A percentile compares a stretch with the other conserved stretches of the same genome.
phyloP scores from a whole-genome alignment of 2,329 filamentous ascomycete species.

The Pezicula radicicola region DNA sequence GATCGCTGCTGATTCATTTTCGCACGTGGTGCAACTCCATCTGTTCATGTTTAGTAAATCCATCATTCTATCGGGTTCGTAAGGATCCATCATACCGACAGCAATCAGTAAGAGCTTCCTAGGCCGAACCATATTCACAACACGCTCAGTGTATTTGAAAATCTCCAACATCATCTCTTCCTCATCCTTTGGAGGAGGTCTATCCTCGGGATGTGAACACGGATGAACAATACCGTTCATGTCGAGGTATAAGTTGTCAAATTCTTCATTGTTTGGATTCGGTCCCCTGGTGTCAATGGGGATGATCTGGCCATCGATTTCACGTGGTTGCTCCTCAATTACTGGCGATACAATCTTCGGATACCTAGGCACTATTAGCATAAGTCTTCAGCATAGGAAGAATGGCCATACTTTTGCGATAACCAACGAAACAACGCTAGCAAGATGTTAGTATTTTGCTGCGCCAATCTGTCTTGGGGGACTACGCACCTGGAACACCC shows the following conservation, averaged over 20 bases:
- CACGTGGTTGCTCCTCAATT: conserved; percentile 77
- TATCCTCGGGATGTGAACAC: conserved; percentile 95
- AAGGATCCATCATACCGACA: conserved; percentile 61
- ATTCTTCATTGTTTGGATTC: conserved; percentile 96
- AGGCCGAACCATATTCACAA: conserved; percentile 97
- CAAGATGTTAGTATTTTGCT: conserved; percentile 6
- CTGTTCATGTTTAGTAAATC: conserved; percentile 38
- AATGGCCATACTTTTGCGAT: conserved; percentile 92
- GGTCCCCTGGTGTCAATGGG: conserved; percentile 80
- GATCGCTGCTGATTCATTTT: conserved; percentile 99
- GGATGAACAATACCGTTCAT: conserved; percentile 99
- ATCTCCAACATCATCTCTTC: conserved; percentile 99
- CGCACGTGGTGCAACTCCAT: conserved; percentile 93
- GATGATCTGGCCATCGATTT: conserved; percentile 78
- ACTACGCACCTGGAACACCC: conserved; percentile 26
- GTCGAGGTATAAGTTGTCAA: conserved; percentile 96
- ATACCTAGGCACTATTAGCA: conserved; percentile 43
- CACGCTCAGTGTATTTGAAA: conserved; percentile 97
- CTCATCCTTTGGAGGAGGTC: conserved; percentile 85
- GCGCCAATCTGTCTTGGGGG: not conserved
- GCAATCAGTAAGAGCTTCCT: conserved; percentile 97
- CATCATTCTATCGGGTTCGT: not conserved
- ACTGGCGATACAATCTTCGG: conserved; percentile 95
- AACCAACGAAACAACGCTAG: conserved; percentile 74
- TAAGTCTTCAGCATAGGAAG: conserved; percentile 54